phyloP scores from a whole-genome alignment of 1,284 basidiomycete genomes.

The Pseudozyma hubeiensis region DNA sequence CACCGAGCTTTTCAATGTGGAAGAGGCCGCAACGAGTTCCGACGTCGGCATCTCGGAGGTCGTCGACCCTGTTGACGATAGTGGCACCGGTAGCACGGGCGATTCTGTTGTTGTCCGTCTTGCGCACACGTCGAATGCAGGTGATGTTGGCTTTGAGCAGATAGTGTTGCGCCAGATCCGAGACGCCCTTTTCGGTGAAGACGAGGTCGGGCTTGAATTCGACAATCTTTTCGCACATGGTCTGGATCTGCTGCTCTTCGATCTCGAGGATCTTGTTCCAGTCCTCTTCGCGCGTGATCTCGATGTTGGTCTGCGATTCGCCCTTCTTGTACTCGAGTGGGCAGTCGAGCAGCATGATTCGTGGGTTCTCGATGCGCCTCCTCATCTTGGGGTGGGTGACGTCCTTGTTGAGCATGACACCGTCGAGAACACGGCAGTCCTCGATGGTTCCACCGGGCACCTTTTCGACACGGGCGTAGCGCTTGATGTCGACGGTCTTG shows the following conservation, averaged over 20 bases:
- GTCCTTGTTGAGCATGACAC: slow-evolving; percentile 99
- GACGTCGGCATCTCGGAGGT: slow-evolving; percentile 89
- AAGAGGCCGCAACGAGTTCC: slow-evolving; percentile 94
- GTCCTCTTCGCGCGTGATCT: slow-evolving; percentile 92
- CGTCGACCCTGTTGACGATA: slow-evolving; percentile 96
- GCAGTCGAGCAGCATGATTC: slow-evolving; percentile 92
- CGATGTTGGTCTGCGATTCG: slow-evolving; percentile 98
- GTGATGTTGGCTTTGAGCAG: slow-evolving; percentile 90
- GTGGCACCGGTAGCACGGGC: slow-evolving; percentile 94
- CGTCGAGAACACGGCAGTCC: slow-evolving; percentile 84
- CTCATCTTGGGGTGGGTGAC: slow-evolving; percentile 98
- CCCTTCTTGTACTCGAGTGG: slow-evolving; percentile 99
- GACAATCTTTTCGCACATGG: slow-evolving; percentile 85
- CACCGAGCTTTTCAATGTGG: slow-evolving; percentile 95
- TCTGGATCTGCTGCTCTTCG: slow-evolving; percentile 96
- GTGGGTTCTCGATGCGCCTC: slow-evolving; percentile 86
- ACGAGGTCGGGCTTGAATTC: slow-evolving; percentile 95
- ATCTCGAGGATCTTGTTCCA: slow-evolving; percentile 93
- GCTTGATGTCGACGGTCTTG: slow-evolving; percentile 91
- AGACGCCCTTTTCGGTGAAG: slow-evolving; percentile 97
- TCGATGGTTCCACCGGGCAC: slow-evolving; percentile 97
- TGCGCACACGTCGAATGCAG: slow-evolving; percentile 91
- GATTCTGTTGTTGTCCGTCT: slow-evolving; percentile 98
- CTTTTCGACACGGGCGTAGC: slow-evolving; percentile 97
- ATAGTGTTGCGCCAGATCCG: slow-evolving; percentile 91